These are phyloP conservation scores for Teunomyces gatunensis DNA, from an alignment of 805 yeast species.

Conservation along the genomic window DNA sequence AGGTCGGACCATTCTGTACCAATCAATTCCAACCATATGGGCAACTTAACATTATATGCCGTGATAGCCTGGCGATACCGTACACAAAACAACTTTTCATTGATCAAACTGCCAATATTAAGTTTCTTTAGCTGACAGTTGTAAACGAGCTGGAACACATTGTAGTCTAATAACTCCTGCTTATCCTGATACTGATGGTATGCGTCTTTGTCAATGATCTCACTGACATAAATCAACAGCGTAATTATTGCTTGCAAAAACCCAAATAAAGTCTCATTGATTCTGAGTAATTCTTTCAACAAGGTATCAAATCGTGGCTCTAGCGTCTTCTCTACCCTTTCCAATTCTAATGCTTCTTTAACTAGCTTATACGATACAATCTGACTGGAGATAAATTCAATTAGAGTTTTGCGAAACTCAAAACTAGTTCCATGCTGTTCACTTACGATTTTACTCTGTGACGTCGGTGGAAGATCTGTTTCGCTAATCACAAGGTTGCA, in stretches of 20 bases:
- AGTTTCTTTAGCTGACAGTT: slow-evolving; percentile 5
- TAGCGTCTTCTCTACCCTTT: background rate
- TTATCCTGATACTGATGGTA: background rate
- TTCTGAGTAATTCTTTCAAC: background rate
- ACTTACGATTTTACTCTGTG: background rate
- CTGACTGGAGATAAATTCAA: background rate
- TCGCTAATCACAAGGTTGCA: background rate
- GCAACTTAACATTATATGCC: background rate
- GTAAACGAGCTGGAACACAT: slow-evolving; percentile 7
- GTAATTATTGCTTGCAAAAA: background rate
- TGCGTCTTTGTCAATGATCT: background rate
- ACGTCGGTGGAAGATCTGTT: background rate
- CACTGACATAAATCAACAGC: background rate
- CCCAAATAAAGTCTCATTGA: background rate
- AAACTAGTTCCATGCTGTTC: background rate
- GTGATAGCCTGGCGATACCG: background rate
- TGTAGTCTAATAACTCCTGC: background rate
- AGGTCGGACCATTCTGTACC: background rate
- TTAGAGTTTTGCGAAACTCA: background rate
- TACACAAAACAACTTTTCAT: slow-evolving; percentile 4
- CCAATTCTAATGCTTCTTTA: background rate
- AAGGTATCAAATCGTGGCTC: background rate
- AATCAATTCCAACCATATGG: background rate
- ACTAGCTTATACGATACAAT: background rate
- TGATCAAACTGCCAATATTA: slow-evolving; percentile 12